Base-by-base conservation (phyloP, 2,329 filamentous ascomycete species). In the Arthrobotrys conoides region DNA sequence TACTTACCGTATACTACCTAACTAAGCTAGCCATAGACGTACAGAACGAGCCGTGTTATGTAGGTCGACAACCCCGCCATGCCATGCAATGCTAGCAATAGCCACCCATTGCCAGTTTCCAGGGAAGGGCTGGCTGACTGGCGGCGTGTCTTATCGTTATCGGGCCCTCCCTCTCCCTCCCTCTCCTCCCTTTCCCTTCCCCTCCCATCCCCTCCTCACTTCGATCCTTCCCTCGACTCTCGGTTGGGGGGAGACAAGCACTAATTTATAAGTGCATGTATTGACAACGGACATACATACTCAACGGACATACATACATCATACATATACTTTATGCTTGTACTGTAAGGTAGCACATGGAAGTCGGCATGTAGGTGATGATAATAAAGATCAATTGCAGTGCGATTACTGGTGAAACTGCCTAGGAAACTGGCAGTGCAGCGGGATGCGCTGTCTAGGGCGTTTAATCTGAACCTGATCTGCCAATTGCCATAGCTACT, bases 131-230 rank as follows among this genome's bases (percentile, higher is more conserved):
- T 30, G 27, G 27, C 27, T 30, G 27, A 6, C 27, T 30, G 27
- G 33, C 33, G 14, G 48, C 4, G 6, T 51, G 14, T 33, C 27
- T 55, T 55, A 61, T 61, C 57, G 57, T 61, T 59, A 59, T 59
- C 53, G 53, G 53, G 24, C 48, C 48, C 9, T 51, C 48, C 48
- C 48, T 51, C 10, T 16, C 51, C 51, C 33, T 14, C 27, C 49
- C 22, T 22, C 14, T 12, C 49, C 24, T 33, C 24, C 49, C 49
- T 33, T 30, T 33, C 49, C 12, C 27, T 10, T 30, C 22, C 20
- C 46, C 46, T 16, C 20, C 14, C 46, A 3, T 14, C 24, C 46
- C 46, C 18, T 22, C n/a, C 8, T 16, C 18, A 4, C 46, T 22
- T 30, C 27, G 27, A 30, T 30, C 9, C 65, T 59, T 59, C 71